A percentile compares a stretch with the other conserved stretches of the same genome.
Evolutionary conservation across 768 basidiomycete species (phyloP).

Genomic region (Sporobolomyces roseus): DNA sequence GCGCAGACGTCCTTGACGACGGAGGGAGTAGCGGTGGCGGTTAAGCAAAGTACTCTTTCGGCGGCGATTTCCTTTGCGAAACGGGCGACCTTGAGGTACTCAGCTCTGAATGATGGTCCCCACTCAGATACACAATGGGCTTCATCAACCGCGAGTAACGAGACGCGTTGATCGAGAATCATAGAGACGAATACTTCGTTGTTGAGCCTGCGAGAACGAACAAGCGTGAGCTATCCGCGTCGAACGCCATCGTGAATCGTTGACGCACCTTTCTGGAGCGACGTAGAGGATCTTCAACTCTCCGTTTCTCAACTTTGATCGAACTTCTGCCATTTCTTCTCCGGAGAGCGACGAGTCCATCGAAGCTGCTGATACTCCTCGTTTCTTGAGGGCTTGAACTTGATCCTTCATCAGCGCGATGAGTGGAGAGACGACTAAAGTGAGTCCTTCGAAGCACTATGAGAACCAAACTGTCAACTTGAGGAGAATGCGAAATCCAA

Average conservation of each 20-base stretch:
- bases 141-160: constrained; percentile 55
- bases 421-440: constrained; percentile 85
- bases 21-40: constrained; percentile 51
- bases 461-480: too few species aligned
- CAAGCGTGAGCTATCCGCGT: neutral
- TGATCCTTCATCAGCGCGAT: constrained; percentile 71
- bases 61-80: constrained; percentile 55
- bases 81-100: constrained; percentile 52
- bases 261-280: constrained; percentile 52
- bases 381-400: constrained; percentile 49
- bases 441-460: constrained; percentile 59
- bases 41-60: constrained; percentile 53
- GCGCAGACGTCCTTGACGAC: constrained; percentile 55
- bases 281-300: constrained; percentile 56
- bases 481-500: neutral
- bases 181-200: constrained; percentile 54
- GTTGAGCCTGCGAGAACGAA: constrained; percentile 54
- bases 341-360: constrained; percentile 51
- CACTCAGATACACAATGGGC: constrained; percentile 34
- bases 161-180: constrained; percentile 53
- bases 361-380: constrained; percentile 51
- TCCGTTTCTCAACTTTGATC: constrained; percentile 50
- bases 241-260: neutral
- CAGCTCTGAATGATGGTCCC: constrained; percentile 52
- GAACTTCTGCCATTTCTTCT: constrained; percentile 49